Conservation (phyloP, 2,329 filamentous ascomycete species). For the Macrophomina phaseolina region DNA sequence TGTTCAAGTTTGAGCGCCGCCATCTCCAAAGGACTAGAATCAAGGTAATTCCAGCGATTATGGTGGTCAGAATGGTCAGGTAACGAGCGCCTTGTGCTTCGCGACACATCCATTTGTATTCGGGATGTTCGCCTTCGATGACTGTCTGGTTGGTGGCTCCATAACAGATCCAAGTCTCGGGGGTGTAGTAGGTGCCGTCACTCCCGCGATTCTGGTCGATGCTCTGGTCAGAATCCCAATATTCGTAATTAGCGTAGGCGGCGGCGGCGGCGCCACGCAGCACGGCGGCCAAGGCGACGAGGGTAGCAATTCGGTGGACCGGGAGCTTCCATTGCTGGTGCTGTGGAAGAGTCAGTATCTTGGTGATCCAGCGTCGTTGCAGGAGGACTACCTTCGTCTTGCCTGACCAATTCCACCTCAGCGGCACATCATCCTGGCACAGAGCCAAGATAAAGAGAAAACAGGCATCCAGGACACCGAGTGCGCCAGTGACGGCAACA, state of each 20-base stretch:
- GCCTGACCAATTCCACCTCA: constrained; percentile 15
- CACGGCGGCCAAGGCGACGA: constrained; percentile 6
- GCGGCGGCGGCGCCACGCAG: constrained; percentile 6
- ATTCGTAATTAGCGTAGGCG: constrained; percentile 10
- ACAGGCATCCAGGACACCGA: constrained; percentile 3
- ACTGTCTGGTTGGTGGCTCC: background rate
- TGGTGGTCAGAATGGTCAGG: constrained; percentile 3
- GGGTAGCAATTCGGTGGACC: constrained; percentile 8
- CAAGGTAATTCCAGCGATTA: constrained; percentile 1
- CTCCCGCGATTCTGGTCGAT: background rate
- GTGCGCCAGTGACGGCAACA: background rate
- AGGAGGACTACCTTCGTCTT: constrained; percentile 4
- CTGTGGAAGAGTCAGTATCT: background rate
- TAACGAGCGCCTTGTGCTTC: constrained; percentile 15
- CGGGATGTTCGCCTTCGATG: constrained; percentile 7
- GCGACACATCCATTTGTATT: constrained; percentile 12
- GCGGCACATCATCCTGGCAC: background rate
- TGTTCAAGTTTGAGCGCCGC: constrained; percentile 14
- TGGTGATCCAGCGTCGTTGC: background rate
- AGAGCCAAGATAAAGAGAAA: constrained; percentile 4
- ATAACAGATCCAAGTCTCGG: constrained; percentile 16
- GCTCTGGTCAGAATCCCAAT: constrained; percentile 11
- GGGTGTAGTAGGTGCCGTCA: constrained; percentile 6
- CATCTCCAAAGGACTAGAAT: constrained; percentile 15
- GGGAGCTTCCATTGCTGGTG: background rate